A percentile compares a stretch with the other conserved stretches of the same genome.
Conservation (phyloP, 169 alveolate species). For the Eimeria maxima region DNA sequence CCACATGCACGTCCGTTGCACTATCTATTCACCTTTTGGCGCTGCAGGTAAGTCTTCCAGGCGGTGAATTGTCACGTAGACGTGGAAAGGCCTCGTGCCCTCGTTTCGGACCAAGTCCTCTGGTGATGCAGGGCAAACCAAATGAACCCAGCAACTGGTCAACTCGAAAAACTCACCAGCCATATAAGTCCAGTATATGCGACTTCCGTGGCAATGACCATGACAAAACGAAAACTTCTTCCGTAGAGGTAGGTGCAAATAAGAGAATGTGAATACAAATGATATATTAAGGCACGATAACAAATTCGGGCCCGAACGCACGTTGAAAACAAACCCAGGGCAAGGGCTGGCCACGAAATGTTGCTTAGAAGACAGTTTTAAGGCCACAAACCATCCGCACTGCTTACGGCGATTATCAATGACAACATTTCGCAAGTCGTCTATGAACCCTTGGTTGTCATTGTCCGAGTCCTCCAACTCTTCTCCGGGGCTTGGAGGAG, state of each 20-base stretch:
- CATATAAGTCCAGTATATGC: neutral
- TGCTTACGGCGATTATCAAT: constrained; percentile 76
- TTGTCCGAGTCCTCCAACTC: constrained; percentile 76
- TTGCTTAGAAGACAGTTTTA: neutral
- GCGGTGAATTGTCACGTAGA: constrained; percentile 72
- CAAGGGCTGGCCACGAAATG: too few relatives aligned
- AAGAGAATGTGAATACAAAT: neutral
- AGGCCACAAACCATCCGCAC: neutral
- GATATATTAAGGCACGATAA: too few relatives aligned
- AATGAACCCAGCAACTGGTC: neutral
- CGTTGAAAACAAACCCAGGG: neutral
- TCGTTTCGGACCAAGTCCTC: constrained; percentile 72
- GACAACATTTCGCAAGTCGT: constrained; percentile 76
- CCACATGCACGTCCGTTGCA: neutral
- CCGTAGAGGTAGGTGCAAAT: neutral
- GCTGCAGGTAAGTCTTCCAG: constrained; percentile 70
- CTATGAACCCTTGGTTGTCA: constrained; percentile 44
- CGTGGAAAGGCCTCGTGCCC: constrained; percentile 86
- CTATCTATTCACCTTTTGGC: constrained; percentile 18
- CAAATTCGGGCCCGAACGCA: neutral
- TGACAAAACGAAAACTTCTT: neutral
- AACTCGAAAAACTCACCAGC: neutral
- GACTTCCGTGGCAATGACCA: neutral
- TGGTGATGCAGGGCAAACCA: neutral
- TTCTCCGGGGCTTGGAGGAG: constrained; percentile 83